phyloP scores from a whole-genome alignment of 495 filamentous ascomycete species.

The Penicillium nucicola region DNA sequence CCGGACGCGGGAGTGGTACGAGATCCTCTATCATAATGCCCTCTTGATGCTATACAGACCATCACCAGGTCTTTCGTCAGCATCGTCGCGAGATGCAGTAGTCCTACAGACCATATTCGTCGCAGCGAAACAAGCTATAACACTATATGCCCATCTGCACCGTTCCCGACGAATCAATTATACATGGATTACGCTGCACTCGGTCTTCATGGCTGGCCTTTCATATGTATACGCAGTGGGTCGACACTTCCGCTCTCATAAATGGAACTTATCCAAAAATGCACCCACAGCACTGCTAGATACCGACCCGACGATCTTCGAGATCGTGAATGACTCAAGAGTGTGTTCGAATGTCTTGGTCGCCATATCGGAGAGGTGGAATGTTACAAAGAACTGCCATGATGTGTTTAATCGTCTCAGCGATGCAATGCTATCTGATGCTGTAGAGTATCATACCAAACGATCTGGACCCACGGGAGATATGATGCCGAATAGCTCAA shows the following conservation, averaged over 20 bases:
- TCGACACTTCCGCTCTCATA: conserved; percentile 17
- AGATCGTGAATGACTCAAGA: conserved; percentile 23
- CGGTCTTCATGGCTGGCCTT: conserved; percentile 25
- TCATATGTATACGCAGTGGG: conserved; percentile 23
- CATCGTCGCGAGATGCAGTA: conserved; percentile 2
- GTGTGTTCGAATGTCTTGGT: conserved; percentile 25
- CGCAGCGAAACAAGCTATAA: conserved; percentile 18
- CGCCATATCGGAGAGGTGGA: conserved; percentile 24
- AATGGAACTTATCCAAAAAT: neutral
- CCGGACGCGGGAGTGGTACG: conserved; percentile 22
- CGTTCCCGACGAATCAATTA: conserved; percentile 24
- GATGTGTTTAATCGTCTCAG: conserved; percentile 26
- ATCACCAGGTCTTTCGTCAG: conserved; percentile 13
- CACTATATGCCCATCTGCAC: conserved; percentile 18
- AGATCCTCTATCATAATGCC: conserved; percentile 25
- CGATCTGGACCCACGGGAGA: neutral
- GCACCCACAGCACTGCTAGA: neutral
- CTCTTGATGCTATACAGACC: conserved; percentile 25
- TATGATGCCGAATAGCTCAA: neutral
- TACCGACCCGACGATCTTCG: conserved; percentile 16
- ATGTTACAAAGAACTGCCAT: conserved; percentile 17
- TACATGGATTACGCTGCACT: conserved; percentile 26
- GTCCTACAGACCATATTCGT: conserved; percentile 16
- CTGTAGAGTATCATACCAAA: conserved; percentile 17
- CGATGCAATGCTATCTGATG: conserved; percentile 21